phyloP scores from a whole-genome alignment of 768 basidiomycete genomes.

The Russula vinacea region DNA sequence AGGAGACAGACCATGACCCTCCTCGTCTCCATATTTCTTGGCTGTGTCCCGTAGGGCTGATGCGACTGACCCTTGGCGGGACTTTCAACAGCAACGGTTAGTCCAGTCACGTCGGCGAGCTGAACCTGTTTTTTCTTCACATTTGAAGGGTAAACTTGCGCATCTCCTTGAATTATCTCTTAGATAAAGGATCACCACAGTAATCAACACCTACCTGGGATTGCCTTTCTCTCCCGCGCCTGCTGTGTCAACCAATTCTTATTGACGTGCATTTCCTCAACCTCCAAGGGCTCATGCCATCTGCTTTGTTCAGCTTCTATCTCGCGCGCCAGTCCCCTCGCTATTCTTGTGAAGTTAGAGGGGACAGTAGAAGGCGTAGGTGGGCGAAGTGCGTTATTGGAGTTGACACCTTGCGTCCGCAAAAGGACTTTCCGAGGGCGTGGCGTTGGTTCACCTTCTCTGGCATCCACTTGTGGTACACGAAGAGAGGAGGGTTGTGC shows the following conservation, averaged over 20 bases:
- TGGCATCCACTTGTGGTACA: neutral
- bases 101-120: conserved; percentile 79
- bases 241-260: conserved; percentile 13
- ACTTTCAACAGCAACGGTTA: conserved; percentile 74
- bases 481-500: conserved; percentile 17
- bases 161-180: neutral
- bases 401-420: conserved; percentile 33
- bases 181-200: neutral
- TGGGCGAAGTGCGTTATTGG: conserved; percentile 53
- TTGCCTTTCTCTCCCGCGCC: conserved; percentile 10
- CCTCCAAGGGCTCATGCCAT: conserved; percentile 20
- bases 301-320: conserved; percentile 44
- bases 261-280: conserved; percentile 11
- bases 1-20: conserved; percentile 56
- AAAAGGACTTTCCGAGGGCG: conserved; percentile 21
- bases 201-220: conserved; percentile 5
- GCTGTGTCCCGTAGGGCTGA: conserved; percentile 42
- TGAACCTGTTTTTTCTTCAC: conserved; percentile 39
- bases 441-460: conserved; percentile 26
- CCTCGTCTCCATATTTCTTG: conserved; percentile 46
- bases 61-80: conserved; percentile 58
- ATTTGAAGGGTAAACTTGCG: conserved; percentile 31
- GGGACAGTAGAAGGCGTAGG: conserved; percentile 55
- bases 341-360: conserved; percentile 61
- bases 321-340: conserved; percentile 53